Percentiles rank a stretch among this genome's conserved stretches.
Evolutionary conservation across 768 basidiomycete genomes (phyloP).

Genomic region (Boletus patriciae): DNA sequence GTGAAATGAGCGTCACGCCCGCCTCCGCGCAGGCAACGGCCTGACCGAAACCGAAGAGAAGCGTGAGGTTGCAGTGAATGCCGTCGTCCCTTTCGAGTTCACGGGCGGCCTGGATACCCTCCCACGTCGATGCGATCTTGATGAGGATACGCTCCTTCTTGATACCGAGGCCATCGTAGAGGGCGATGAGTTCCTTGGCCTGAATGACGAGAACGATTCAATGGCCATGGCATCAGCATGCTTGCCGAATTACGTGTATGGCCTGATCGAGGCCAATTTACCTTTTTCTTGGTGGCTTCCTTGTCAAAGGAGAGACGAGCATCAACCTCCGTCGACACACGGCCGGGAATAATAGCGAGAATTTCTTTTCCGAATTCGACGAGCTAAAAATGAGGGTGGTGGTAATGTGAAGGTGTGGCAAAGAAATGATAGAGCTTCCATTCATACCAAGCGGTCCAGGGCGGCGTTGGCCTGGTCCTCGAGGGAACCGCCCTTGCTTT

Average conservation of each 20-base stretch:
- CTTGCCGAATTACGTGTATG: constrained; percentile 25
- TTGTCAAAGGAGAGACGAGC: constrained; percentile 97
- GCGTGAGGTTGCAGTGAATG: constrained; percentile 99
- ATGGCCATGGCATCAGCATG: background rate
- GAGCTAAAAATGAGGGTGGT: constrained; percentile 53
- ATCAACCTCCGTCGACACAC: constrained; percentile 99
- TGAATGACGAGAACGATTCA: constrained; percentile 26
- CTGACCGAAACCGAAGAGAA: constrained; percentile 97
- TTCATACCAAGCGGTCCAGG: constrained; percentile 81
- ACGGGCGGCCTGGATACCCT: constrained; percentile 98
- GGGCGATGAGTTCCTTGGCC: constrained; percentile 86
- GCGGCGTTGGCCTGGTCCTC: constrained; percentile 78
- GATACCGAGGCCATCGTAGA: constrained; percentile 94
- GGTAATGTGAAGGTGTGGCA: constrained; percentile 9
- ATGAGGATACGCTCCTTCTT: constrained; percentile 93
- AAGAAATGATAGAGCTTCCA: constrained; percentile 14
- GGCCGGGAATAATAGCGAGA: constrained; percentile 91
- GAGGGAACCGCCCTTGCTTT: constrained; percentile 75
- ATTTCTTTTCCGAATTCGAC: constrained; percentile 98
- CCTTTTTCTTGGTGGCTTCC: constrained; percentile 87
- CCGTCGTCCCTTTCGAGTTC: constrained; percentile 89
- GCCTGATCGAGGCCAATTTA: constrained; percentile 27
- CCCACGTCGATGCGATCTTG: constrained; percentile 99
- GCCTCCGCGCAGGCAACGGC: constrained; percentile 99
- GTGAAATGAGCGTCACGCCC: constrained; percentile 96